Evolutionary conservation across 1,284 basidiomycete genomes (phyloP).

Genomic region (Boletus semigastroideus): DNA sequence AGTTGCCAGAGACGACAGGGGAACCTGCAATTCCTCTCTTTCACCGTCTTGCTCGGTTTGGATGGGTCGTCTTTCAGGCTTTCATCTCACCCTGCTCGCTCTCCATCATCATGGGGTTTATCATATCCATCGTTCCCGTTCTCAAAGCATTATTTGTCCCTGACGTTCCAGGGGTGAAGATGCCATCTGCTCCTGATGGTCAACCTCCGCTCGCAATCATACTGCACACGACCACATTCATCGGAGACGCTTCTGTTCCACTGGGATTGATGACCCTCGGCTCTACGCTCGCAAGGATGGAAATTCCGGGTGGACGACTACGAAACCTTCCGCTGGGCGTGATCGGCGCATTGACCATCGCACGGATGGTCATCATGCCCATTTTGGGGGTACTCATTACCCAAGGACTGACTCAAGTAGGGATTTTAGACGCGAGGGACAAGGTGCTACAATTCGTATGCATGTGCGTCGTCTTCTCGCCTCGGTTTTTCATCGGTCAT

Average conservation of each 20-base stretch:
- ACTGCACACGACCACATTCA: constrained; percentile 63
- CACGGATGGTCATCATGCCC: constrained; percentile 68
- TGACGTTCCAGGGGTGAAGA: constrained; percentile 45
- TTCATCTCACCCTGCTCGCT: constrained; percentile 57
- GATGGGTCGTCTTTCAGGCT: constrained; percentile 39
- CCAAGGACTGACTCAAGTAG: constrained; percentile 47
- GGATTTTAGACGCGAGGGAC: constrained; percentile 54
- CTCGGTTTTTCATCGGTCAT: neutral
- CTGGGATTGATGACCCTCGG: constrained; percentile 74
- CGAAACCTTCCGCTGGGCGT: constrained; percentile 62
- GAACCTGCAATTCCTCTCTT: neutral
- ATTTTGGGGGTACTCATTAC: constrained; percentile 67
- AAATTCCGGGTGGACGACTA: constrained; percentile 52
- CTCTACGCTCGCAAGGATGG: constrained; percentile 68
- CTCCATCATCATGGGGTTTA: constrained; percentile 62
- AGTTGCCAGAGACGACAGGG: neutral
- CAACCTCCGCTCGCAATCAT: constrained; percentile 72
- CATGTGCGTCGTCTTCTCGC: constrained; percentile 48
- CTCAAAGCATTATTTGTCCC: constrained; percentile 73
- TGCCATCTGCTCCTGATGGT: constrained; percentile 70
- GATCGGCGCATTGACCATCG: constrained; percentile 58
- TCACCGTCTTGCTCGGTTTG: constrained; percentile 13
- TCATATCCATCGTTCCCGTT: constrained; percentile 62
- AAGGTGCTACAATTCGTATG: constrained; percentile 69
- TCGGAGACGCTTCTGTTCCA: constrained; percentile 74